Base-by-base conservation (phyloP, 805 yeast species). In the Metschnikowia vanudenii region DNA sequence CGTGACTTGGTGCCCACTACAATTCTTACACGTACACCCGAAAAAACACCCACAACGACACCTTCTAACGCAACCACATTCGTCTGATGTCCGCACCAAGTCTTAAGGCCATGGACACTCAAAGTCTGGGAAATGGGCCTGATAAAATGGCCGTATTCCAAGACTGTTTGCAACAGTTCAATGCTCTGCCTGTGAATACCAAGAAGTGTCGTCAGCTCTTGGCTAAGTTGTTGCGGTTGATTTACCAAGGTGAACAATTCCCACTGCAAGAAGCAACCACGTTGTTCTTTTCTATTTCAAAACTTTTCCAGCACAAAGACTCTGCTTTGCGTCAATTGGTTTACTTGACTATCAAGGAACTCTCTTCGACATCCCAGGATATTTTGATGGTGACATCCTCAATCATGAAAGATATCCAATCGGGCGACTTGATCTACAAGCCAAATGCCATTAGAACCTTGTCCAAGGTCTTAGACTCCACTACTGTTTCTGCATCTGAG, bases 131-230 rank as follows among this genome's bases (percentile, higher is more conserved):
- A 17, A 74, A 85, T 29, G 67, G 79, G 57, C 95, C 96, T 46
- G 98, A 94, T 70, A 91, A 91, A 70, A 94, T 94, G 98, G 85
- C 97, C 10, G 91, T 94, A 52, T 92, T 86, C 67, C 99, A 94
- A 70, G 96, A 91, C 65, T 91, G 97, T 74, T 74, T 88, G 61
- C 87, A 87, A 56, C 91, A 88, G 50, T 94, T 94, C 78, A 92
- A 91, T 72, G 88, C 91, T 53, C 79, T 94, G 37, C 96, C 96
- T 10, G 85, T 91, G 49, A 84, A 87, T 59, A 87, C 97, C 22
- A 85, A 84, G 58, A 85, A 85, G 68, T 90, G 96, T 62, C 87
- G 99, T 58, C 65, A 75, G 49, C 73, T 92, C 62, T 77, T 94
- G 63, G 85, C 97, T 29, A 83, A 90, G 68, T 75, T 94, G 58